phyloP scores from a whole-genome alignment of 768 basidiomycete genomes.

The Boletus bicolor region DNA sequence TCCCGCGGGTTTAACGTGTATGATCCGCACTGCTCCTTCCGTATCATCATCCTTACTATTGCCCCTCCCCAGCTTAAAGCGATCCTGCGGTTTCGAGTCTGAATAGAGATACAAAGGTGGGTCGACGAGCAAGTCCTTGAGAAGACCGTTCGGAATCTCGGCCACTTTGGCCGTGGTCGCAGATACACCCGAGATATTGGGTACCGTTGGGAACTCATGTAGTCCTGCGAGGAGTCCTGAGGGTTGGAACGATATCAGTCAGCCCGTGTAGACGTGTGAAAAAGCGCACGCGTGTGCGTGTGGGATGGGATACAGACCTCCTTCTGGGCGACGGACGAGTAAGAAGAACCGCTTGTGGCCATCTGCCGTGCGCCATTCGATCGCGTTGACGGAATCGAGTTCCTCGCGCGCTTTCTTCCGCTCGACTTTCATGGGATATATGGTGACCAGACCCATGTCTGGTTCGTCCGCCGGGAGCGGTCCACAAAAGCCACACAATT shows the following conservation, averaged over 20 bases:
- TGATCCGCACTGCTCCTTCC: constrained; percentile 31
- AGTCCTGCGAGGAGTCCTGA: constrained; percentile 87
- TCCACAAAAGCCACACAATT: constrained; percentile 66
- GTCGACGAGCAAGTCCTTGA: constrained; percentile 39
- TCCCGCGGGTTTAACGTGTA: constrained; percentile 49
- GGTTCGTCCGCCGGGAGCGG: constrained; percentile 40
- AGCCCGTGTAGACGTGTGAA: not conserved
- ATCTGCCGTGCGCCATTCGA: constrained; percentile 63
- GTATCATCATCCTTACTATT: not conserved
- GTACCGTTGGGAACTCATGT: constrained; percentile 76
- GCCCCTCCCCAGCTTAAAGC: not conserved
- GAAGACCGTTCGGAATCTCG: constrained; percentile 35
- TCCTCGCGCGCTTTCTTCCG: constrained; percentile 85
- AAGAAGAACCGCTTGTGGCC: constrained; percentile 58
- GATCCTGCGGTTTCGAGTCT: not conserved
- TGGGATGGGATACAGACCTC: constrained; percentile 47
- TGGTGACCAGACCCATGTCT: constrained; percentile 44
- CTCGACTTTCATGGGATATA: constrained; percentile 84
- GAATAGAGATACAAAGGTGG: constrained; percentile 21
- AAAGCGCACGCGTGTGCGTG: not conserved
- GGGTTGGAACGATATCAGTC: not conserved
- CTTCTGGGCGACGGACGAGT: constrained; percentile 77
- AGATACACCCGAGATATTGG: constrained; percentile 46
- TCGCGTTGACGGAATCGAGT: constrained; percentile 77
- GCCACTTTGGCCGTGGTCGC: constrained; percentile 34